Evolutionary conservation across 257 asterid species (phyloP), one percentile per base, ranked within the genome.

Genomic region (Jacaranda mimosifolia): DNA sequence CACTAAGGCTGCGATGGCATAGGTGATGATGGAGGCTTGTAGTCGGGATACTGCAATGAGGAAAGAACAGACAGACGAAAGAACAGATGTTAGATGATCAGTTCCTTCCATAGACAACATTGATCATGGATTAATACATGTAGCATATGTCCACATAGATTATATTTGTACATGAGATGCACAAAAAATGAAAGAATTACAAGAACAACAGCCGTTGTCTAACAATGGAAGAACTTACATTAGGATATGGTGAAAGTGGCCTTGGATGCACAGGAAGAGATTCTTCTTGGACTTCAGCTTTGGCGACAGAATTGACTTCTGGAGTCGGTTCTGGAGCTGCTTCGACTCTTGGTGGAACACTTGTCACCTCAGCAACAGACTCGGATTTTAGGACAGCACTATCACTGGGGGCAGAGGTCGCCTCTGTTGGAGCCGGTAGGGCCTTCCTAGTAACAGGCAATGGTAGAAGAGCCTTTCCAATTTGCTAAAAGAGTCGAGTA

Each of bases 1-100:
- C 75, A 65, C 82, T 85, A 89, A 68, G 96, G 96, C 82, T 77
- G 87, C 49, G 96, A 86, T 65, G 97, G 96, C 80, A 88, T 90
- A 13, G 97, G 97, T 3, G 97, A 90, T 7, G 97, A 59, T 68
- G 97, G 97, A 75, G 96, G 97, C 75, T 84, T 92, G 83, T 74
- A 85, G 76, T 92, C 97, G 15, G 96, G 96, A 82, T 90, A 92
- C 96, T 92, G 91, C 91, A 84, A 73, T 52, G 43, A 43, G 4
- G 17, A 40, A 70, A 14, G 13, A 59, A 68, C 59, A 4, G 17
- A 53, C 19, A 14, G 1, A 53, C 5, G 19, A 5, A 53, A 53
- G 17, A 3, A 57, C 5, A 3, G 7, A 45, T 10, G 40, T 59
- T 4, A 62, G 2, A 26, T 13, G n/a, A 10, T 21, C 21, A 17